Percentiles rank a stretch among this genome's conserved stretches.
Evolutionary conservation across 2,329 filamentous ascomycete genomes (phyloP).

Genomic region (Nigrospora oryzae): DNA sequence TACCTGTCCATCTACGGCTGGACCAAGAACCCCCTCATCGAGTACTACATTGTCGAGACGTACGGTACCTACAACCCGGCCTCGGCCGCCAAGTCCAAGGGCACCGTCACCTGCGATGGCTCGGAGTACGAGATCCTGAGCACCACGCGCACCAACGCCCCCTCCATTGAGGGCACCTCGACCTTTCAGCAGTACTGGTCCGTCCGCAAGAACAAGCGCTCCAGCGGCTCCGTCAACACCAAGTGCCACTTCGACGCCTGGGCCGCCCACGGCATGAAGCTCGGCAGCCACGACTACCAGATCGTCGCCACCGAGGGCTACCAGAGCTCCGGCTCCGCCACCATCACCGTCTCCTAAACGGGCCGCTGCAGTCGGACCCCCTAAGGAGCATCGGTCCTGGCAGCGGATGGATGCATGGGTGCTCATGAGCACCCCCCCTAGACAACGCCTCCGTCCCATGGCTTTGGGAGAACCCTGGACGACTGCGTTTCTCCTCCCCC

Average conservation of each 20-base stretch:
- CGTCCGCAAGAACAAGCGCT: conserved; percentile 34
- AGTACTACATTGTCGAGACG: conserved; percentile 33
- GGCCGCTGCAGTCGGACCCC: too few relatives aligned
- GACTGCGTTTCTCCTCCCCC: too few relatives aligned
- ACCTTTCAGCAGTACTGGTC: conserved; percentile 43
- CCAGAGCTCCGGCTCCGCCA: conserved; percentile 28
- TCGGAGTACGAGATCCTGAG: conserved; percentile 24
- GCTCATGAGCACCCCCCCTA: too few relatives aligned
- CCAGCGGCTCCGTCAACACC: conserved; percentile 35
- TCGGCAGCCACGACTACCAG: conserved; percentile 37
- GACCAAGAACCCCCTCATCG: conserved; percentile 27
- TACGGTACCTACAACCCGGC: conserved; percentile 33
- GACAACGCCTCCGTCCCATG: too few relatives aligned
- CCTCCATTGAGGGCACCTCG: conserved; percentile 33
- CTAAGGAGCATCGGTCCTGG: too few relatives aligned
- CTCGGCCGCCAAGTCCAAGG: conserved; percentile 21
- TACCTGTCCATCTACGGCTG: conserved; percentile 31
- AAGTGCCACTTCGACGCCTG: conserved; percentile 41
- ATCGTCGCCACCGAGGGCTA: conserved; percentile 39
- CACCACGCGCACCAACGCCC: conserved; percentile 26
- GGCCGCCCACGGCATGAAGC: conserved; percentile 29
- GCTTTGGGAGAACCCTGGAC: too few relatives aligned
- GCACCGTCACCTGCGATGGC: conserved; percentile 21
- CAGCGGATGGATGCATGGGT: too few relatives aligned
- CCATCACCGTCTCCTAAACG: conserved; percentile 23